Base-by-base conservation (phyloP, 129 eudicot genomes). In the sunflower (Helianthus annuus) region DNA sequence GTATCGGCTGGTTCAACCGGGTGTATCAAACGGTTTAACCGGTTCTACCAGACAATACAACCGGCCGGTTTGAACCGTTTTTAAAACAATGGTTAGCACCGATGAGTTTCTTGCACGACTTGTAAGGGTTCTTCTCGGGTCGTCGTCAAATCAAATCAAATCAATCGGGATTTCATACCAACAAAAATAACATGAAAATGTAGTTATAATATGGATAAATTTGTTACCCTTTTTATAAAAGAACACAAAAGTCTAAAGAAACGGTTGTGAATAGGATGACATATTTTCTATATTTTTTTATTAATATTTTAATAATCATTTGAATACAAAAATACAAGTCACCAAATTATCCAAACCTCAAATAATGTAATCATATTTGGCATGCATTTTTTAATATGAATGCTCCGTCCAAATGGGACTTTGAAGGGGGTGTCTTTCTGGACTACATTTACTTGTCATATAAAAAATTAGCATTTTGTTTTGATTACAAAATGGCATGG, bases 371-470 rank as follows among this genome's bases (percentile, higher is more conserved):
- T 27, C 27, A 29, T 24, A 10, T 14, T 6, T 29, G 36, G 36
- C 38, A 55, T 55, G n/a, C 1, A 7, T 7, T 67, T 5, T 76
- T 65, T 32, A 67, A 57, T 55, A 34, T 56, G 46, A 27, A 67
- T 76, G 59, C 27, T 66, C 68, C 68, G 53, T 45, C 68, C 74
- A 56, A 57, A 46, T 54, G 60, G 66, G 61, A 76, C 68, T 67
- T 19, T 48, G 7, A 48, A 57, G 32, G 27, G 16, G 61, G 46
- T 11, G 57, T 76, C 60, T 67, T 67, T 75, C 68, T 66, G 67
- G 79, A 74, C 63, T 66, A 48, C 59, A 54, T 10, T 10, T 56
- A 66, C 32, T 53, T 51, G 55, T 6, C 27, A 27, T 2, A 32
- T 66, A 22, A 17, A 17, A 51, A 63, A 2, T 66, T 22, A 46